A percentile compares a stretch with the other conserved stretches of the same genome.
Evolutionary conservation across 129 eudicot species (phyloP).

Genomic region (Cynara cardunculus): DNA sequence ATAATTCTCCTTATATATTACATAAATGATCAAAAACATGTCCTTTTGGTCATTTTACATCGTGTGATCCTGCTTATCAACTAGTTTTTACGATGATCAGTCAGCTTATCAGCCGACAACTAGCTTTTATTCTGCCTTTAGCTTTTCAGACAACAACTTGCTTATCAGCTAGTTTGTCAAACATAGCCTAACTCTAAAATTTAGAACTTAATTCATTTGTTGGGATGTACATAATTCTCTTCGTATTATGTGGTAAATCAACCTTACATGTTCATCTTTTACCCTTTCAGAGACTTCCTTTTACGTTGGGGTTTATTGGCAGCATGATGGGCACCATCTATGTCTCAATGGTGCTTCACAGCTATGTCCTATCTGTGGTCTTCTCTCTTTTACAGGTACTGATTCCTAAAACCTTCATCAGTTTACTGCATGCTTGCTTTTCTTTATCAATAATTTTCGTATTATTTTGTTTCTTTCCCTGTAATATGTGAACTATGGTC

Average conservation of each 20-base stretch:
- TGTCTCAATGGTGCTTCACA: conserved; percentile 97
- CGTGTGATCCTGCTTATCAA: neutral
- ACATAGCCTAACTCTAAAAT: neutral
- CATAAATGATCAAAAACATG: neutral
- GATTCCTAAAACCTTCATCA: neutral
- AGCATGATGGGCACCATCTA: conserved; percentile 87
- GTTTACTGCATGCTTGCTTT: neutral
- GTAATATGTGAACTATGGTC: neutral
- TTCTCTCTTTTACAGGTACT: conserved; percentile 87
- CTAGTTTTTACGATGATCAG: neutral
- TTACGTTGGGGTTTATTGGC: conserved; percentile 75
- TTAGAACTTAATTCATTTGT: neutral
- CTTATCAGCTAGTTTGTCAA: neutral
- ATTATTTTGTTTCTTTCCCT: neutral
- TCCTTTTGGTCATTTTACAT: neutral
- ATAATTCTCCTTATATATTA: neutral
- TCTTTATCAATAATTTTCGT: neutral
- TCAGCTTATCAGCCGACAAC: neutral
- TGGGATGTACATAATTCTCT: neutral
- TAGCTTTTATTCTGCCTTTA: neutral
- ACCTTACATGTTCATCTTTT: conserved; percentile 14
- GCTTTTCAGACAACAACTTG: neutral
- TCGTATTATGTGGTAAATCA: neutral
- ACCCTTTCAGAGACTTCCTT: conserved; percentile 77
- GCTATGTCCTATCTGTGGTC: conserved; percentile 79